Conservation (phyloP, 768 basidiomycete genomes). For the Tubosaeta brunneosetosa region DNA sequence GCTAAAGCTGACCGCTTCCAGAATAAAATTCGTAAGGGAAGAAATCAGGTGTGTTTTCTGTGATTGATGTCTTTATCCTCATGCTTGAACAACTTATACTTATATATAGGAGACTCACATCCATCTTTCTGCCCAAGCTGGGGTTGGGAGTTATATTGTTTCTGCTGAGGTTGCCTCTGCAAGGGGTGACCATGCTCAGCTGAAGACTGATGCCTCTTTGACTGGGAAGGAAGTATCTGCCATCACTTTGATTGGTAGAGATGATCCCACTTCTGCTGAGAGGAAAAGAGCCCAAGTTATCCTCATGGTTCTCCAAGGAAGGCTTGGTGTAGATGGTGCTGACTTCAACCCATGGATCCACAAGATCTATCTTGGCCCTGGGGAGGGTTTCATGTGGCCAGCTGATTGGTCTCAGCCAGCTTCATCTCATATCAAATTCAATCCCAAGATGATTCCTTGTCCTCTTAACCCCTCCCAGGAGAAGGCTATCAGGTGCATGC, state of each 20-base stretch:
- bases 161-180: constrained; percentile 16
- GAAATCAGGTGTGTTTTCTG: constrained; percentile 34
- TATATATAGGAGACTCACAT: constrained; percentile 16
- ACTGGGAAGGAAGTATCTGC: constrained; percentile 28
- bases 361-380: constrained; percentile 30
- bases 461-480: constrained; percentile 39
- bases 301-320: constrained; percentile 35
- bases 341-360: constrained; percentile 36
- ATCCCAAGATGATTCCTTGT: constrained; percentile 14
- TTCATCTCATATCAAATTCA: constrained; percentile 14
- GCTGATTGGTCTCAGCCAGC: constrained; percentile 25
- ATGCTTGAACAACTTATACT: not conserved
- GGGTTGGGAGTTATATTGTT: constrained; percentile 21
- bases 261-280: constrained; percentile 57
- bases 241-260: constrained; percentile 51
- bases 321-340: constrained; percentile 18
- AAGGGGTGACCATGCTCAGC: constrained; percentile 12
- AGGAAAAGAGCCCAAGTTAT: constrained; percentile 31
- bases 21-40: constrained; percentile 28
- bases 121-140: constrained; percentile 17
- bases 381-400: constrained; percentile 35
- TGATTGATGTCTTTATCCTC: not conserved
- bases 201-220: constrained; percentile 23
- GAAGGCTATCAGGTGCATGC: constrained; percentile 35
- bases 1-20: constrained; percentile 27